Conservation (phyloP, 169 alveolate genomes). For the Eimeria praecox region DNA sequence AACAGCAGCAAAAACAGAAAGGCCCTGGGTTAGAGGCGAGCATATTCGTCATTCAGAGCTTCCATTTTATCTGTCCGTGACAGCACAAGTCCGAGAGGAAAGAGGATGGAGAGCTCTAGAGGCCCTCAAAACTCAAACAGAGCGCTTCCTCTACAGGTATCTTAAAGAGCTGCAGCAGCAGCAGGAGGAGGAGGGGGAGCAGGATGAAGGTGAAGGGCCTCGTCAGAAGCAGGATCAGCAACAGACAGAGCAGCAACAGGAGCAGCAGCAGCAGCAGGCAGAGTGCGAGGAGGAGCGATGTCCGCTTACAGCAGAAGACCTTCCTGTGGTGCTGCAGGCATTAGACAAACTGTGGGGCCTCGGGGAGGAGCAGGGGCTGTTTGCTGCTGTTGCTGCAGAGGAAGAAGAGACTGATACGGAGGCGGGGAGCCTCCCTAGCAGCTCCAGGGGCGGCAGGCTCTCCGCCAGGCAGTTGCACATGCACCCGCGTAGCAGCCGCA, state of each 20-base stretch:
- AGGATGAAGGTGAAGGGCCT: background rate
- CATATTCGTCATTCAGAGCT: constrained; percentile 1
- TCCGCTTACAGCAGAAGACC: constrained; percentile 2
- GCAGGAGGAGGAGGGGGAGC: constrained; percentile 8
- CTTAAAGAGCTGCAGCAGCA: constrained; percentile 1
- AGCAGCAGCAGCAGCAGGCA: background rate
- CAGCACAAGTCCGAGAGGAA: constrained; percentile 1
- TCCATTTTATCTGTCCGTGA: background rate
- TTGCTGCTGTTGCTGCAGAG: constrained; percentile 35
- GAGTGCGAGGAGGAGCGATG: background rate
- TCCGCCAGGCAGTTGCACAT: background rate
- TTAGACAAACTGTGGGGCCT: constrained; percentile 45
- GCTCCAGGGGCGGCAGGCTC: constrained; percentile 32
- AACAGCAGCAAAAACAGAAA: constrained; percentile 4
- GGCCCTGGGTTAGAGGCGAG: background rate
- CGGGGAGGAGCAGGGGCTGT: background rate
- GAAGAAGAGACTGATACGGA: constrained; percentile 8
- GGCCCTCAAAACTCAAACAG: constrained; percentile 7
- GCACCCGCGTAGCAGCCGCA: background rate
- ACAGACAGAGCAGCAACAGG: background rate
- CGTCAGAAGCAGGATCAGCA: background rate
- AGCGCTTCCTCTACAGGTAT: background rate
- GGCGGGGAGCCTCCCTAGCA: constrained; percentile 14
- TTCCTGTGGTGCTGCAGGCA: constrained; percentile 11
- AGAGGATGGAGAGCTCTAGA: constrained; percentile 51